Evolutionary conservation across 495 filamentous ascomycete genomes (phyloP).

Genomic region (Podospora fimiseda): DNA sequence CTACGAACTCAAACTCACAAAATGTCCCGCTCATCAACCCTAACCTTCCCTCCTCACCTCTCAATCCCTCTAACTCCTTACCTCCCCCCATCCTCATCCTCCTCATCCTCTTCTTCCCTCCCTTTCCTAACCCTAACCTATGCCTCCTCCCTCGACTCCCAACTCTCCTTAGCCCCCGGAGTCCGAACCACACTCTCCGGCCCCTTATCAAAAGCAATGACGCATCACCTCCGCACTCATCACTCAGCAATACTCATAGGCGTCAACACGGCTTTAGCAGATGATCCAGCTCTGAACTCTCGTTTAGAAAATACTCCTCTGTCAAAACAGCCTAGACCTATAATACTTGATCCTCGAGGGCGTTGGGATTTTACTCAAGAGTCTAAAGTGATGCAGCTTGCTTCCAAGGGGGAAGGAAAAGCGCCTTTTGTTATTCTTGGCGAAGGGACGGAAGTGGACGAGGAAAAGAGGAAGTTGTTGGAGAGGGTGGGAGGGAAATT

Average conservation of each 20-base stretch:
- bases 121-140: conserved; percentile 68
- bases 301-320: neutral
- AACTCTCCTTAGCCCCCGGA: conserved; percentile 66
- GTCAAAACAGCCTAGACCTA: conserved; percentile 59
- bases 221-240: conserved; percentile 73
- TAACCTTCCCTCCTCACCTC: conserved; percentile 6
- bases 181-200: conserved; percentile 75
- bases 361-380: conserved; percentile 58
- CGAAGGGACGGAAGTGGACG: conserved; percentile 10
- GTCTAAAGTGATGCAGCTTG: conserved; percentile 58
- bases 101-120: neutral
- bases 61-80: conserved; percentile 12
- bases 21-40: conserved; percentile 1
- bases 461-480: conserved; percentile 22
- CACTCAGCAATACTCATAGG: conserved; percentile 85
- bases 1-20: neutral
- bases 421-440: conserved; percentile 63
- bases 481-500: conserved; percentile 34
- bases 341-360: conserved; percentile 68
- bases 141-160: conserved; percentile 81
- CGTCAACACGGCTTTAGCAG: conserved; percentile 72
- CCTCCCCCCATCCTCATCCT: conserved; percentile 1
- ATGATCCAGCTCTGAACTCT: conserved; percentile 80
- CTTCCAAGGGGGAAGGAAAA: conserved; percentile 58
- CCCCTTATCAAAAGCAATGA: conserved; percentile 77